phyloP scores from a whole-genome alignment of 2,329 filamentous ascomycete genomes.

The Calonectria hawksworthii region DNA sequence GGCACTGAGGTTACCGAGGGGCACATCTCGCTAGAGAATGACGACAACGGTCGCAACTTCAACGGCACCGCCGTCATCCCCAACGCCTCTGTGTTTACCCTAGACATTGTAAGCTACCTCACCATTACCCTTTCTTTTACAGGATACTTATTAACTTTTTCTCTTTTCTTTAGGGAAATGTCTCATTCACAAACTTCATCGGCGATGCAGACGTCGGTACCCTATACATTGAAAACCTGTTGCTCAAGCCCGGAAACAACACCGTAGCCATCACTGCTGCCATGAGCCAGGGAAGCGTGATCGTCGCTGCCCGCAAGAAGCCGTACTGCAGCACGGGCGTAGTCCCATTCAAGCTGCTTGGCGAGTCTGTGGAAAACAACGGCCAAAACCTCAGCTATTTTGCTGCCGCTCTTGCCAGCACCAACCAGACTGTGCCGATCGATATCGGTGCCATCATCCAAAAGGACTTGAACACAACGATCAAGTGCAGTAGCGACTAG shows the following conservation, averaged over 20 bases:
- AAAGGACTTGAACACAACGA: conserved; percentile 45
- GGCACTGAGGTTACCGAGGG: conserved; percentile 67
- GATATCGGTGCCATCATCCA: conserved; percentile 62
- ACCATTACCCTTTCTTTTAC: not conserved
- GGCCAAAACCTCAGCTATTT: conserved; percentile 70
- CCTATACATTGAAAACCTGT: conserved; percentile 69
- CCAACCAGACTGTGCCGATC: conserved; percentile 66
- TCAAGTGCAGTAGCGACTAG: conserved; percentile 40
- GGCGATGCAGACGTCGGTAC: conserved; percentile 66
- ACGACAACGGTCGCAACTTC: conserved; percentile 70
- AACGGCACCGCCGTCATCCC: conserved; percentile 71
- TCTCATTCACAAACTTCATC: conserved; percentile 72
- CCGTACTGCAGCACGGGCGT: conserved; percentile 68
- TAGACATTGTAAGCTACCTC: conserved; percentile 68
- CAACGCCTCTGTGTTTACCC: conserved; percentile 74
- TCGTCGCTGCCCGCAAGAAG: conserved; percentile 54
- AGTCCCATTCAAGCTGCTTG: conserved; percentile 68
- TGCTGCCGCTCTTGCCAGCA: conserved; percentile 65
- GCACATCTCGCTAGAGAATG: conserved; percentile 57
- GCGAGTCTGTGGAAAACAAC: conserved; percentile 64
- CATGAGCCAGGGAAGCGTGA: conserved; percentile 64
- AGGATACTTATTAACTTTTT: conserved; percentile 15
- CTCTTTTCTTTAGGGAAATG: conserved; percentile 65
- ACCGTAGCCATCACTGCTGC: conserved; percentile 66
- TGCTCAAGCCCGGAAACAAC: conserved; percentile 72